Evolutionary conservation across 306 rosid genomes (phyloP).

Genomic region (Cajanus cajan): DNA sequence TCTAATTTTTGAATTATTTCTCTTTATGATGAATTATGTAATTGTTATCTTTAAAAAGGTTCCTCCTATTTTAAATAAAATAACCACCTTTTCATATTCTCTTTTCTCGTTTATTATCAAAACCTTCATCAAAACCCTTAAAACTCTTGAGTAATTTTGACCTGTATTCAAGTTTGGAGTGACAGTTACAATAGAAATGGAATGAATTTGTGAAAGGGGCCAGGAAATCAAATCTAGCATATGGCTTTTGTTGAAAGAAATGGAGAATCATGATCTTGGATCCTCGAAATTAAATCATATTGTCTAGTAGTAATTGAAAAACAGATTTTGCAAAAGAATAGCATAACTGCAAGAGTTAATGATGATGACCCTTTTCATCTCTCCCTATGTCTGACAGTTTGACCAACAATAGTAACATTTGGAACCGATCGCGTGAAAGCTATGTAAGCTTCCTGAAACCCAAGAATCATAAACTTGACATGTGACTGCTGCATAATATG

Average conservation of each 20-base stretch:
- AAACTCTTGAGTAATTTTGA: neutral
- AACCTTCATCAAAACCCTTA: neutral
- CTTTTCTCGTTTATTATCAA: too few relatives aligned
- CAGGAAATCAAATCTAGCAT: conserved; percentile 27
- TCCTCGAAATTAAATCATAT: conserved; percentile 29
- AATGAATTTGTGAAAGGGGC: conserved; percentile 3
- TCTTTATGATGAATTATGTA: too few relatives aligned
- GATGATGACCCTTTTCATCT: neutral
- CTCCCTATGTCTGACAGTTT: neutral
- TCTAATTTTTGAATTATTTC: too few relatives aligned
- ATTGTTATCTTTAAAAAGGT: too few relatives aligned
- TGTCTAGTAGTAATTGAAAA: conserved; percentile 1
- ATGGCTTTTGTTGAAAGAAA: conserved; percentile 36
- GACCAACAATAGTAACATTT: neutral
- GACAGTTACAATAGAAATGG: neutral
- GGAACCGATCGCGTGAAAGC: neutral
- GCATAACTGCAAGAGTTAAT: neutral
- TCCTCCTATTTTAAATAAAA: too few relatives aligned
- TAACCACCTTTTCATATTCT: too few relatives aligned
- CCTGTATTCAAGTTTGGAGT: neutral
- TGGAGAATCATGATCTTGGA: conserved; percentile 14
- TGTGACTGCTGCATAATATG: neutral
- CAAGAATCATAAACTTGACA: neutral
- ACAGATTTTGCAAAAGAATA: conserved; percentile 14
- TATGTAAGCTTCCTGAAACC: neutral